Conservation (phyloP, 306 rosid genomes). For the Malus orientalis region DNA sequence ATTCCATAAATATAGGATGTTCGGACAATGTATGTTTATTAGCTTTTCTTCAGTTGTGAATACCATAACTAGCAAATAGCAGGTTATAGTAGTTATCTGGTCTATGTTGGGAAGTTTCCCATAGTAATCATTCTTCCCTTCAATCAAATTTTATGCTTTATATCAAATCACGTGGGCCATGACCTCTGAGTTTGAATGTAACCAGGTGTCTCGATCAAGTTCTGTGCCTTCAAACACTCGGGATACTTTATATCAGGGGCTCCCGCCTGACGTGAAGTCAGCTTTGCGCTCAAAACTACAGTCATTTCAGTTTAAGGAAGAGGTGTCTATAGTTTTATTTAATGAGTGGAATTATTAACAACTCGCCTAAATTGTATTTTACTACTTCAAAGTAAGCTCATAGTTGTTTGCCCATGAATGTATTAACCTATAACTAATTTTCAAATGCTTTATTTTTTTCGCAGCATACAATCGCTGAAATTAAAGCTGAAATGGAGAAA, state of each 20-base stretch:
- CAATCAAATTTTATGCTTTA: neutral
- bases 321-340: conserved; percentile 36
- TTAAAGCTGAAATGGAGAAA: conserved; percentile 96
- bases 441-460: neutral
- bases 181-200: neutral
- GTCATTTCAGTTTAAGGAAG: conserved; percentile 85
- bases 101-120: neutral
- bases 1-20: neutral
- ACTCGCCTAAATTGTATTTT: neutral
- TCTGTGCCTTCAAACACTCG: conserved; percentile 92
- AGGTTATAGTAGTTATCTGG: neutral
- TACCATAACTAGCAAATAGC: neutral
- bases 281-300: conserved; percentile 71
- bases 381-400: neutral
- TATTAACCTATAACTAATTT: neutral
- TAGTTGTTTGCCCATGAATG: neutral
- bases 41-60: neutral
- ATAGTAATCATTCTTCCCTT: neutral
- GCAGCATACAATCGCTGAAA: conserved; percentile 85
- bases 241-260: conserved; percentile 91
- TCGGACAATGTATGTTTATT: neutral
- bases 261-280: conserved; percentile 82
- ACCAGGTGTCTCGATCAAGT: conserved; percentile 93
- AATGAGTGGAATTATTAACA: neutral
- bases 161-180: neutral